Conservation (phyloP, 1,284 basidiomycete genomes). For the Trichosporon sp. region DNA sequence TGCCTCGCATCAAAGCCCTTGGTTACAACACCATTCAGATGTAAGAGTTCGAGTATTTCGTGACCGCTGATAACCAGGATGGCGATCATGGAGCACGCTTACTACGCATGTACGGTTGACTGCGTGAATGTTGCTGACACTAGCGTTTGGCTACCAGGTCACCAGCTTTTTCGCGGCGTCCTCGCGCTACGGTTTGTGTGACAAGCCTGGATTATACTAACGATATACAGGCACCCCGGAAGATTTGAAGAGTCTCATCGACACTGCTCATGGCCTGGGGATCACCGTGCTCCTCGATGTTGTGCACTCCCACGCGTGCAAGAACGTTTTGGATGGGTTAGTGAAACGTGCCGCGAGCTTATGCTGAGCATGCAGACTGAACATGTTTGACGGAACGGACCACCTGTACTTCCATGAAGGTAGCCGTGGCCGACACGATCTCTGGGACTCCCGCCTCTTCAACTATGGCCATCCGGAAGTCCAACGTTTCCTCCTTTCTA, state of each 20-base stretch:
- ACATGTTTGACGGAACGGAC: slow-evolving; percentile 93
- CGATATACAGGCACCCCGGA: slow-evolving; percentile 70
- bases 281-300: slow-evolving; percentile 92
- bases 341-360: slow-evolving; percentile 22
- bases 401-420: slow-evolving; percentile 97
- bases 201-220: not conserved
- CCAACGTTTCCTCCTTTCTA: slow-evolving; percentile 88
- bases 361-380: slow-evolving; percentile 63
- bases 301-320: slow-evolving; percentile 97
- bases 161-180: slow-evolving; percentile 98
- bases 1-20: slow-evolving; percentile 84
- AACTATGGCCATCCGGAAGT: slow-evolving; percentile 96
- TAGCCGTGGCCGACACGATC: slow-evolving; percentile 82
- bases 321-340: slow-evolving; percentile 86
- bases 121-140: slow-evolving; percentile 26
- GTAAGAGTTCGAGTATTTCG: slow-evolving; percentile 30
- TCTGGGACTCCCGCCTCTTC: slow-evolving; percentile 94
- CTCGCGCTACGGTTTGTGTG: slow-evolving; percentile 73
- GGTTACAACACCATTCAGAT: slow-evolving; percentile 97
- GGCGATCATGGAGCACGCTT: slow-evolving; percentile 97
- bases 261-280: slow-evolving; percentile 90
- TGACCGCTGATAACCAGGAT: slow-evolving; percentile 61
- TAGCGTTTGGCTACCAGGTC: slow-evolving; percentile 96
- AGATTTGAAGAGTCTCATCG: slow-evolving; percentile 91
- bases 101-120: slow-evolving; percentile 83